Percentiles rank a stretch among this genome's conserved stretches.
Evolutionary conservation across 83 land plant species (phyloP).

Genomic region (Isoetes engelmannii): DNA sequence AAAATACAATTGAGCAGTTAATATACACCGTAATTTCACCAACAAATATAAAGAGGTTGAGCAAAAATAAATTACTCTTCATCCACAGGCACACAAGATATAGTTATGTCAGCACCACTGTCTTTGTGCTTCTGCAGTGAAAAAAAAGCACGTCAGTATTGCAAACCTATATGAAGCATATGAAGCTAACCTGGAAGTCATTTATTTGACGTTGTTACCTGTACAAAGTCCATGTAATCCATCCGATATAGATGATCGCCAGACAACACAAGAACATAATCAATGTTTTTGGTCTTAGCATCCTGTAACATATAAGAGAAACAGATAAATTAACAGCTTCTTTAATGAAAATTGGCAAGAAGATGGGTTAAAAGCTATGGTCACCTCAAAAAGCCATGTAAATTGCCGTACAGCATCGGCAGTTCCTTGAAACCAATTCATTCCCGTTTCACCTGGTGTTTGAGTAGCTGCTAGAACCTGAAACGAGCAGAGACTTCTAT

Average conservation of each 20-base stretch:
- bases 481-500: constrained; percentile 4
- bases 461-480: constrained; percentile 84
- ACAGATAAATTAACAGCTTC: neutral
- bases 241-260: constrained; percentile 96
- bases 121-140: constrained; percentile 15
- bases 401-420: constrained; percentile 91
- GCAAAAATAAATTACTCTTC: constrained; percentile 49
- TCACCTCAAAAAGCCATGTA: constrained; percentile 56
- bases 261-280: constrained; percentile 76
- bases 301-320: constrained; percentile 40
- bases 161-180: neutral
- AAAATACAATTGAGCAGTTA: neutral
- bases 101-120: constrained; percentile 79
- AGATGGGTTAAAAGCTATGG: constrained; percentile 15
- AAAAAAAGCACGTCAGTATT: neutral
- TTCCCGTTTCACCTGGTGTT: constrained; percentile 69
- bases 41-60: no score
- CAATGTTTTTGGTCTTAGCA: constrained; percentile 66
- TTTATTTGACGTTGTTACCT: constrained; percentile 34
- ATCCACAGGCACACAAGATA: constrained; percentile 86
- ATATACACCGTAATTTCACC: no score
- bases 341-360: neutral
- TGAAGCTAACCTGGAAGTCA: neutral
- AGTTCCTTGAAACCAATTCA: constrained; percentile 83
- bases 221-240: constrained; percentile 97